Percentiles rank a stretch among this genome's conserved stretches.
Conservation (phyloP, 2,329 filamentous ascomycete species). For the Sphaceloma murrayae region DNA sequence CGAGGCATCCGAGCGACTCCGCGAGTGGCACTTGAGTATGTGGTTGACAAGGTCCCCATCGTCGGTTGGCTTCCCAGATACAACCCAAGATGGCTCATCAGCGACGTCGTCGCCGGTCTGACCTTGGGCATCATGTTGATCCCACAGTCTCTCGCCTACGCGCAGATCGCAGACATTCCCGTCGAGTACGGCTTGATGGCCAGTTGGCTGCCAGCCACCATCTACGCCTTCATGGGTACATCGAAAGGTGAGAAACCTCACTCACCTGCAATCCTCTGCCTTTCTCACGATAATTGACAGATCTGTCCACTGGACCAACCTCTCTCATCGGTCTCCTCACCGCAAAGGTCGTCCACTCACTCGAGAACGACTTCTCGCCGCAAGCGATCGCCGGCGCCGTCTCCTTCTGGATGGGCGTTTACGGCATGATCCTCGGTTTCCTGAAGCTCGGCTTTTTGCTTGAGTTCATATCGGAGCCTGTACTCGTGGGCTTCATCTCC, state of each 20-base stretch:
- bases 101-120: slow-evolving; percentile 52
- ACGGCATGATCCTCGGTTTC: slow-evolving; percentile 49
- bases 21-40: slow-evolving; percentile 45
- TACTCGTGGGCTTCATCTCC: slow-evolving; percentile 56
- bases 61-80: slow-evolving; percentile 55
- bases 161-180: slow-evolving; percentile 52
- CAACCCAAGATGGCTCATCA: slow-evolving; percentile 50
- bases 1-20: slow-evolving; percentile 38
- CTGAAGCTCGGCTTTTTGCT: slow-evolving; percentile 56
- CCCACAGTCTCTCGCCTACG: slow-evolving; percentile 53
- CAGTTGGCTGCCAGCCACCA: slow-evolving; percentile 48
- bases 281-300: slow-evolving; percentile 28
- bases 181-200: slow-evolving; percentile 53
- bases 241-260: slow-evolving; percentile 43
- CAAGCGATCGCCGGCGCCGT: slow-evolving; percentile 52
- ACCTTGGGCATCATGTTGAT: slow-evolving; percentile 53
- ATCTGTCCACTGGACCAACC: slow-evolving; percentile 54
- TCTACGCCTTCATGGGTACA: slow-evolving; percentile 53
- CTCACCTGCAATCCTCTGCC: slow-evolving; percentile 3
- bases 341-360: slow-evolving; percentile 49
- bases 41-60: slow-evolving; percentile 52
- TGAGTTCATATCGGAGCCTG: slow-evolving; percentile 56
- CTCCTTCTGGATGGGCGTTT: slow-evolving; percentile 54
- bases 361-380: slow-evolving; percentile 42
- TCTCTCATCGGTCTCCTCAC: slow-evolving; percentile 56